Evolutionary conservation across 208 protist genomes (phyloP), one percentile per base, ranked within the genome.

Genomic region (Leishmania turanica): DNA sequence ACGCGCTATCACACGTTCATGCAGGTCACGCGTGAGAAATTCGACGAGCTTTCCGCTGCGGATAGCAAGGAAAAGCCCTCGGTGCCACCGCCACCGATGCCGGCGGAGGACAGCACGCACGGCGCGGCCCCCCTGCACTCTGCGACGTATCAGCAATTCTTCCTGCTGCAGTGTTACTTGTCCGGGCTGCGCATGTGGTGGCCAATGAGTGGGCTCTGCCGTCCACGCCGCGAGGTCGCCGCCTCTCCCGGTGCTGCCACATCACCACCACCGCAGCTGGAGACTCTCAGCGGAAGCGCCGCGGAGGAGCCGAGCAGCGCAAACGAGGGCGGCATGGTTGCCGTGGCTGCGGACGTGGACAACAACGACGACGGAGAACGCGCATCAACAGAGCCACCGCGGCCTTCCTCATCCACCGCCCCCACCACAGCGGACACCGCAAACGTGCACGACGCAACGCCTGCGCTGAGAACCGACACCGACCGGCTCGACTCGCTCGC

Each of bases 11-110:
- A 85, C 54, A 80, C 87, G 15, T 89, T 97, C 60, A 75, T 95
- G 53, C 85, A 95, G 71, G 84, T 97, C 49, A 84, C 86, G 8
- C 82, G 82, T 19, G 93, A 97, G 75, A 97, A 97, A 81, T 94
- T 95, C 69, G 80, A 82, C n/a, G 92, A 95, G 79, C 78, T 64
- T 75, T 40, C 53, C 71, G 45, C 81, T 24, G 56, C 37, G 37
- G 78, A 78, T 51, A 60, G 60, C 47, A 77, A 60, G 11, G 65
- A 37, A 1, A 53, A 31, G 3, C 3, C 40, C 4, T 9, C 69
- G 69, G 27, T 53, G 42, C 24, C 69, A 51, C 11, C 13, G 9
- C 24, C 65, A 27, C 58, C 31, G 11, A 15, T 13, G 53, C 3
- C 47, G 51, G 72, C 53, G 34, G 21, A 19, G 51, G 72, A 45